These are phyloP conservation scores for Lasiosphaeris hirsuta DNA, from an alignment of 495 filamentous ascomycete genomes.

Conservation along the genomic window DNA sequence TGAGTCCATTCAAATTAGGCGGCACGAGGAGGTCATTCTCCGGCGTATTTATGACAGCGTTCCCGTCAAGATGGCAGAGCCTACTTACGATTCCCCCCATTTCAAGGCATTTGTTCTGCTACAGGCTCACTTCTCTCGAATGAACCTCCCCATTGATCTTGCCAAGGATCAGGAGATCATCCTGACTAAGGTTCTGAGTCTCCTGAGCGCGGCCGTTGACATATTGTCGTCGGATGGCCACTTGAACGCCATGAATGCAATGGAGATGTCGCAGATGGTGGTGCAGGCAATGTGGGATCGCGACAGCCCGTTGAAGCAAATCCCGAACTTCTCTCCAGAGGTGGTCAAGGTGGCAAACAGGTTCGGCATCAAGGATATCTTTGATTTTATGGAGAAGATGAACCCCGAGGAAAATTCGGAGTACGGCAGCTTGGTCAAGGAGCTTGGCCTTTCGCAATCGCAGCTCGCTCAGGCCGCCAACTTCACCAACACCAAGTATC, in stretches of 20 bases:
- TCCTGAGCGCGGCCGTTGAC: conserved; percentile 90
- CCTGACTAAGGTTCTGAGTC: conserved; percentile 76
- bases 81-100: conserved; percentile 86
- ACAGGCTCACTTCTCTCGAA: conserved; percentile 94
- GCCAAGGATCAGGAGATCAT: conserved; percentile 94
- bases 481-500: conserved; percentile 97
- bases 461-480: conserved; percentile 84
- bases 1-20: conserved; percentile 87
- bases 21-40: conserved; percentile 86
- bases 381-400: conserved; percentile 99
- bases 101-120: conserved; percentile 97
- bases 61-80: conserved; percentile 88
- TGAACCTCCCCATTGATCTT: conserved; percentile 95
- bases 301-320: conserved; percentile 94
- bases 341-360: conserved; percentile 80
- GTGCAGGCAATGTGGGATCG: conserved; percentile 99
- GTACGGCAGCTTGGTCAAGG: conserved; percentile 69
- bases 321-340: conserved; percentile 86
- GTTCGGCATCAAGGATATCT: conserved; percentile 80
- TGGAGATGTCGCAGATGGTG: conserved; percentile 99
- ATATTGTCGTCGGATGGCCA: conserved; percentile 95
- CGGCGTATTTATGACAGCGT: conserved; percentile 90
- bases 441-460: conserved; percentile 71
- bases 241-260: conserved; percentile 93
- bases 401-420: conserved; percentile 84